Base-by-base conservation (phyloP, 2,329 filamentous ascomycete species). In the Microsporum ferrugineum region DNA sequence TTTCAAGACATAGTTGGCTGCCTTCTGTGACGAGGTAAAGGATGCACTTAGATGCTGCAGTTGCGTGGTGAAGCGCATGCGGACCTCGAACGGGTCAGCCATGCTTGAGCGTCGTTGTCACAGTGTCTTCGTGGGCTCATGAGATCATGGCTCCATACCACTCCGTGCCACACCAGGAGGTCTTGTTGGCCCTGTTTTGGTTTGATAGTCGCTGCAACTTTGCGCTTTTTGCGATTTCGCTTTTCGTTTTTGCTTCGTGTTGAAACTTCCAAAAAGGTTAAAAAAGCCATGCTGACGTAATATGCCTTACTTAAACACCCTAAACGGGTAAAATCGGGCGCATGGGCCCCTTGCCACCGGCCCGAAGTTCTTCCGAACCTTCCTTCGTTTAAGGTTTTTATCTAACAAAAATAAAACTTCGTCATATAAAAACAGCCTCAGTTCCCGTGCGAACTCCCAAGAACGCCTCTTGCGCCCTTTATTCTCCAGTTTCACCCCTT, bases 11-110 rank as follows among this genome's bases (percentile, higher is more conserved):
- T 95, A 99, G 72, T 91, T 87, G 33, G 94, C 92, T 2, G 91
- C 89, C 77, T 96, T 96, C 70, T 92, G 88, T 1, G 91, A 88
- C 12, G 91, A 92, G 12, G 87, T 88, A 61, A 94, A 87, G 3
- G 89, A 92, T 10, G 94, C 94, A 72, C 91, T 95, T 64, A 99
- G 84, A 72, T 94, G 89, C 67, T 95, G 87, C 29, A 99, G 84
- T 72, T 94, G 88, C 59, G 83, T 83, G 59, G 90, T 96, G 80
- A 99, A 99, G 76, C 91, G 91, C 84, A 99, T 91, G 71, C 94
- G 91, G 68, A 97, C 92, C 79, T 97, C 94, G 75, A 99, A 99
- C 4, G 95, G 94, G 76, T 99, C 91, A 51, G 82, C 82, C 84
- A 87, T 87, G 57, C 81, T 75, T 77, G 81, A 84, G 58, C 31